Conservation (phyloP, 1,284 basidiomycete genomes). For the Apiotrichum montevideense region DNA sequence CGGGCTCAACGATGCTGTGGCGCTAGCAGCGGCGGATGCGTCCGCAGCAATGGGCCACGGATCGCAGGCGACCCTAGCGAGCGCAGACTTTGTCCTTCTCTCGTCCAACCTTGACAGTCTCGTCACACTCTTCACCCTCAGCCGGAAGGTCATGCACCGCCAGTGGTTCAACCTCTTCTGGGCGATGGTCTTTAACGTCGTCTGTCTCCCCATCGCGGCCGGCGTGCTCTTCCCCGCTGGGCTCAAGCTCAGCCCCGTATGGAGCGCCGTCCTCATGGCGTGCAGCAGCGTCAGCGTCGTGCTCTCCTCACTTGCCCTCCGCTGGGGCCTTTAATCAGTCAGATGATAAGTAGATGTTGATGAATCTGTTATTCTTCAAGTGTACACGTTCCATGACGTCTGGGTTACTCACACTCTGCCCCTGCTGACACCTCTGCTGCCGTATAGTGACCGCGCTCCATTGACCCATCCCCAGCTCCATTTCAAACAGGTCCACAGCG, state of each 20-base stretch:
- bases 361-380: too few relatives aligned
- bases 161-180: slow-evolving; percentile 80
- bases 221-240: slow-evolving; percentile 82
- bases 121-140: slow-evolving; percentile 86
- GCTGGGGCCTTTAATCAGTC: slow-evolving; percentile 64
- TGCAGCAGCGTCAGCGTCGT: slow-evolving; percentile 96
- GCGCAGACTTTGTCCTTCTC: slow-evolving; percentile 96
- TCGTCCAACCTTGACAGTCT: slow-evolving; percentile 91
- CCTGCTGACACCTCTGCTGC: too few relatives aligned
- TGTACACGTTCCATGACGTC: too few relatives aligned
- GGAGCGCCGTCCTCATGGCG: slow-evolving; percentile 98
- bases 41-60: slow-evolving; percentile 94
- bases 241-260: slow-evolving; percentile 91
- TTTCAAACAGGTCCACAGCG: too few relatives aligned
- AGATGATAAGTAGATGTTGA: too few relatives aligned
- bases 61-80: slow-evolving; percentile 96
- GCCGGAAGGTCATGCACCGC: slow-evolving; percentile 77
- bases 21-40: slow-evolving; percentile 86
- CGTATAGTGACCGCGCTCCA: too few relatives aligned
- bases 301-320: slow-evolving; percentile 77
- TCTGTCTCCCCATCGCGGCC: slow-evolving; percentile 98
- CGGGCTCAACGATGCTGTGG: slow-evolving; percentile 97
- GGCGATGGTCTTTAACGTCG: slow-evolving; percentile 86
- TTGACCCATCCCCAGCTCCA: too few relatives aligned
- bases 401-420: too few relatives aligned